Evolutionary conservation across 2,329 filamentous ascomycete species (phyloP), one percentile per base, ranked within the genome.

Genomic region (Aspergillus alliaceus): DNA sequence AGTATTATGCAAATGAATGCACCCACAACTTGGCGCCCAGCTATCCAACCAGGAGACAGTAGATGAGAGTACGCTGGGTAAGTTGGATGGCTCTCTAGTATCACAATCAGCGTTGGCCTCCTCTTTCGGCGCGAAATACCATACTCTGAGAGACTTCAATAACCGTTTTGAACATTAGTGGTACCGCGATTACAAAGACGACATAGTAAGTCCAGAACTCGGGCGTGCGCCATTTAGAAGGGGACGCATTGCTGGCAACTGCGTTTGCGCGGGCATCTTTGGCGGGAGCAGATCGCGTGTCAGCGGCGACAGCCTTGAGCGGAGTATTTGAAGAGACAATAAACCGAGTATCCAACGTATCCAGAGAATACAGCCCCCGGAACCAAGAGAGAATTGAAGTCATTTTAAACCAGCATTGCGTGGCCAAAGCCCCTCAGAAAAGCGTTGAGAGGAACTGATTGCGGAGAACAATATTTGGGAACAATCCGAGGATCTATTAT

Each of bases 141-240:
- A 15, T 37, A 93, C 93, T 84, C 76, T 87, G 84, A 24, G 95
- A 99, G 46, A 96, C 91, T 76, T 90, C 85, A 64, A 92, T 90
- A 9, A 89, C 88, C n/a, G 88, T 82, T 80, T 91, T 96, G 76
- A 96, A 91, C 93, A 99, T 99, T 67, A 87, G 83, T 8, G 91
- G 91, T 25, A 98, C 81, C 54, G 80, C 81, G 6, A 84, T 70
- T 29, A 82, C 60, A 66, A 97, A 84, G 63, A 90, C 76, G 20
- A 89, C 48, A 65, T 87, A 89, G 78, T 99, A 98, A 53, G 92
- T 66, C 71, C 86, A 89, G 78, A 95, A 98, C 76, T 99, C 95
- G 2, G 84, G 82, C 0, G 92, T 96, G 24, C 82, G 85, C 93
- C 93, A 99, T 86, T 84, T 89, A 42, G 93, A 84, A 34, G 86